These are phyloP conservation scores for Plicaturopsis crispa DNA, from an alignment of 768 basidiomycete species.

Conservation along the genomic window DNA sequence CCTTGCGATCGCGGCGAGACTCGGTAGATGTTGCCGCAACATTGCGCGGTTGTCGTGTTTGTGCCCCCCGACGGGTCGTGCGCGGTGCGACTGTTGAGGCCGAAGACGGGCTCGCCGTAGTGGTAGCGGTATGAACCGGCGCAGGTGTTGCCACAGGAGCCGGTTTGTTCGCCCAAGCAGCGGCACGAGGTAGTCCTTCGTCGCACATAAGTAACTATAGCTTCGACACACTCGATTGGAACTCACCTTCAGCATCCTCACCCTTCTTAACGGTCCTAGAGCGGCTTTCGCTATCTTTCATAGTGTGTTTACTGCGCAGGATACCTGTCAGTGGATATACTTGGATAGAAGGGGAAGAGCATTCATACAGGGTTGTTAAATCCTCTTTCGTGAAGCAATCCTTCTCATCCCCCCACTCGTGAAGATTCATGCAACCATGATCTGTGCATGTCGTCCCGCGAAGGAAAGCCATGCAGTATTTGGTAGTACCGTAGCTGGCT, in stretches of 20 bases:
- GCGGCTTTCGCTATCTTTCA: constrained; percentile 80
- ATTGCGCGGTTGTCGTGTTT: constrained; percentile 41
- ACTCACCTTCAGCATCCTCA: constrained; percentile 50
- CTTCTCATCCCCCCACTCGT: constrained; percentile 98
- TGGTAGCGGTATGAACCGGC: constrained; percentile 12
- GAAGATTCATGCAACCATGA: constrained; percentile 87
- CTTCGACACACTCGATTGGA: not conserved
- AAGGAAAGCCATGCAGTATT: constrained; percentile 95
- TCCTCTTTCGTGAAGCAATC: constrained; percentile 98
- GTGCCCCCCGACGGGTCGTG: constrained; percentile 31
- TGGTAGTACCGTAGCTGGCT: constrained; percentile 93
- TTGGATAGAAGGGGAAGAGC: constrained; percentile 14
- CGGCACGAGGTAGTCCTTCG: constrained; percentile 58
- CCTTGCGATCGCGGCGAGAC: constrained; percentile 37
- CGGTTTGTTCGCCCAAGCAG: constrained; percentile 58
- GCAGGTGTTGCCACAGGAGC: constrained; percentile 17
- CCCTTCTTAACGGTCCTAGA: constrained; percentile 49
- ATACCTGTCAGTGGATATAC: constrained; percentile 2
- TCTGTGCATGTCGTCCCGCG: constrained; percentile 80
- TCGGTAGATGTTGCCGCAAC: constrained; percentile 23
- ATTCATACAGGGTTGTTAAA: constrained; percentile 75
- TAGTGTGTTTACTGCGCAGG: constrained; percentile 72
- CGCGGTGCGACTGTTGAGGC: constrained; percentile 23
- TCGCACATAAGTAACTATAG: constrained; percentile 8
- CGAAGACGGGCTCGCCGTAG: constrained; percentile 6